Base-by-base conservation (phyloP, 805 yeast species). In the Metschnikowia baotianmanensis region DNA sequence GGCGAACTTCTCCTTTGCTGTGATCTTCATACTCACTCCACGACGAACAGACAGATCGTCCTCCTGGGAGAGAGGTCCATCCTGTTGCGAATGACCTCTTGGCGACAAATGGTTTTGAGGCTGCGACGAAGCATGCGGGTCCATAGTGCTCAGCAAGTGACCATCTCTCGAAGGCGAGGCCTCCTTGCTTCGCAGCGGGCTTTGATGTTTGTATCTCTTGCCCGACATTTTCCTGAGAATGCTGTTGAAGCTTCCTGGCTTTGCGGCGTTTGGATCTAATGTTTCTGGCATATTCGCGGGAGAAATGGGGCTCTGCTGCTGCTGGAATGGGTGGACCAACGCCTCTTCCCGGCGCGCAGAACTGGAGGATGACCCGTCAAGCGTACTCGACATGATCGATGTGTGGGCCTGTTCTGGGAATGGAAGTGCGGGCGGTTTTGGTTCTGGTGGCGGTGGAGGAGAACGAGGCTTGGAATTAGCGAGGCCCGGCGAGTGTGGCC, bases 11-110 rank as follows among this genome's bases (percentile, higher is more conserved):
- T 77, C 83, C 52, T 72, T 76, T 11, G 78, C 73, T 1, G 83
- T 77, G n/a, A 77, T 72, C 53, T 74, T 77, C 75, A 77, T 69
- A 54, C 80, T 74, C 8, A 78, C 81, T 48, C 80, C 81, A 52
- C 83, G 74, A 52, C 81, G 80, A 34, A 77, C 74, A 65, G 67
- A 51, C 29, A 72, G 72, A 38, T 69, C 74, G 12, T 31, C 9
- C 8, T 27, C 39, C 4, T 25, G 38, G 15, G 24, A 15, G n/a
- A 20, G 19, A 22, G 31, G 25, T 6, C 27, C 20, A n/a, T 34
- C 36, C 4, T 30, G 34, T 17, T 40, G 38, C 3, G 36, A 25
- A 2, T 48, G 54, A 12, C 57, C 48, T 12, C 36, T 13, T n/a
- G 34, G 37, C 10, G 39, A 31, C 16, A 31, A 20, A 18, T 16